Evolutionary conservation across 2,329 filamentous ascomycete species (phyloP).

Genomic region (Aspergillus ochraceus): DNA sequence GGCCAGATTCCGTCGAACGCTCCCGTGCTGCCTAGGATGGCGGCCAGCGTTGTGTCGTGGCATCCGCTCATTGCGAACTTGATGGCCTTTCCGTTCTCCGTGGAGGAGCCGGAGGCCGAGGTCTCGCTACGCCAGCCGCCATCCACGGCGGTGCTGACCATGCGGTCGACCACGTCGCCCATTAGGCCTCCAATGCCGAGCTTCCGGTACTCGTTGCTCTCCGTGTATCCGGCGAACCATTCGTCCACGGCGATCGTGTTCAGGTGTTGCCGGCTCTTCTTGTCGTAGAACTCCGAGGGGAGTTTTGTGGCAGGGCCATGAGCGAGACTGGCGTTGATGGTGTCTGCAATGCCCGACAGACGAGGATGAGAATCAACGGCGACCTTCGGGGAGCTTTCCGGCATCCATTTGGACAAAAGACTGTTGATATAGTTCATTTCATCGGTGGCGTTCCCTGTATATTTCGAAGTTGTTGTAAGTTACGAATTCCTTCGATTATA

Average conservation of each 20-base stretch:
- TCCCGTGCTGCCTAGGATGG: constrained; percentile 73
- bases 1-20: constrained; percentile 81
- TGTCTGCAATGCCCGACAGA: constrained; percentile 90
- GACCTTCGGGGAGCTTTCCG: constrained; percentile 63
- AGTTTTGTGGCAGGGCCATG: constrained; percentile 78
- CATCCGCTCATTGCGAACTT: constrained; percentile 81
- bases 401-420: constrained; percentile 83
- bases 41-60: constrained; percentile 90
- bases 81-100: constrained; percentile 46
- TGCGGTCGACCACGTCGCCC: constrained; percentile 77
- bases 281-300: constrained; percentile 84
- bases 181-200: constrained; percentile 83
- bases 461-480: not conserved
- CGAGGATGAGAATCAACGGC: constrained; percentile 82
- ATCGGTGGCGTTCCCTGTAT: constrained; percentile 63
- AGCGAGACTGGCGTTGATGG: constrained; percentile 82
- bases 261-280: constrained; percentile 66
- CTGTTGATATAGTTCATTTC: constrained; percentile 84
- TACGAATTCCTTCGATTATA: not conserved
- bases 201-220: constrained; percentile 82
- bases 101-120: constrained; percentile 50
- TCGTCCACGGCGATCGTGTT: constrained; percentile 79
- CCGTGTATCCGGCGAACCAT: constrained; percentile 86
- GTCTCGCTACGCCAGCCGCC: constrained; percentile 52
- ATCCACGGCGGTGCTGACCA: constrained; percentile 66